A percentile compares a stretch with the other conserved stretches of the same genome.
phyloP scores from a whole-genome alignment of 768 basidiomycete genomes.

The Lanmaoa rubissima region DNA sequence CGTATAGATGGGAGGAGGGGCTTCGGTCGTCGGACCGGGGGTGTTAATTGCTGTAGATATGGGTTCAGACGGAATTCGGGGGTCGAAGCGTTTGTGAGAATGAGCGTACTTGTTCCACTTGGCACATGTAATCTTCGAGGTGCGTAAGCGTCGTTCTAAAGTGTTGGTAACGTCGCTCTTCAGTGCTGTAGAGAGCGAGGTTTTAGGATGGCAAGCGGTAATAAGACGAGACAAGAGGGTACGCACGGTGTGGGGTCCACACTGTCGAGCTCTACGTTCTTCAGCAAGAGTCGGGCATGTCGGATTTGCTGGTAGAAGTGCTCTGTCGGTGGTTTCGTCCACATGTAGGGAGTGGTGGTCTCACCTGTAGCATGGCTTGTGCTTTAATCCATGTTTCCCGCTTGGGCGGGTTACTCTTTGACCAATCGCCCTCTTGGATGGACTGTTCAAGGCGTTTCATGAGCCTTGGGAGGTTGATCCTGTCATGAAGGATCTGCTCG shows the following conservation, averaged over 20 bases:
- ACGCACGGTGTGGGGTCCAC: slow-evolving; percentile 45
- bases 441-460: slow-evolving; percentile 60
- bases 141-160: slow-evolving; percentile 51
- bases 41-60: slow-evolving; percentile 40
- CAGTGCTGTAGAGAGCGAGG: slow-evolving; percentile 34
- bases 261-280: slow-evolving; percentile 54
- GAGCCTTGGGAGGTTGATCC: slow-evolving; percentile 64
- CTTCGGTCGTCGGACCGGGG: slow-evolving; percentile 38
- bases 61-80: not conserved
- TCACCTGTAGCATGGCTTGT: slow-evolving; percentile 55
- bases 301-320: slow-evolving; percentile 42
- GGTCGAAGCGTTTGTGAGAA: not conserved
- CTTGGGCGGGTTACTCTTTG: slow-evolving; percentile 21
- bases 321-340: not conserved
- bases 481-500: slow-evolving; percentile 49
- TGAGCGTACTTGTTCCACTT: slow-evolving; percentile 48
- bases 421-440: slow-evolving; percentile 38
- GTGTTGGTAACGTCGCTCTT: slow-evolving; percentile 44
- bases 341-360: slow-evolving; percentile 2
- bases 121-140: slow-evolving; percentile 51
- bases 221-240: not conserved
- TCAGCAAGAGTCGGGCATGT: slow-evolving; percentile 54
- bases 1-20: slow-evolving; percentile 57
- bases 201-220: not conserved
- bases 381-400: slow-evolving; percentile 53